Percentiles rank a stretch among this genome's conserved stretches.
phyloP scores from a whole-genome alignment of 768 basidiomycete species.

The Suillus spraguei region DNA sequence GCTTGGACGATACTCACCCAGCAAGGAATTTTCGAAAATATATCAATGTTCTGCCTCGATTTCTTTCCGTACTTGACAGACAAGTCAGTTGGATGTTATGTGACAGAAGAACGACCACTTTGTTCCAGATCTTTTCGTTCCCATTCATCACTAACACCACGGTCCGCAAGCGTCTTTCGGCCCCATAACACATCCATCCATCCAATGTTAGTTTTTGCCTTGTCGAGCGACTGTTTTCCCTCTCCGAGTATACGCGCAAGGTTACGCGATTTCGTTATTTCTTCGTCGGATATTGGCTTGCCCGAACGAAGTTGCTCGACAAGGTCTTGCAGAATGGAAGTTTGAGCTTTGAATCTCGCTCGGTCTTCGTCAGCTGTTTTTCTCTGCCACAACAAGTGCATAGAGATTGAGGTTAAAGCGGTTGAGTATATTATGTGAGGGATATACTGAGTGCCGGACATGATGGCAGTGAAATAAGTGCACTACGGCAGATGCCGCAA shows the following conservation, averaged over 20 bases:
- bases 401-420: constrained; percentile 66
- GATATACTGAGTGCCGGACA: constrained; percentile 45
- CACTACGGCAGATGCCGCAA: background rate
- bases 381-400: constrained; percentile 63
- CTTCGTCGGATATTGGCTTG: constrained; percentile 46
- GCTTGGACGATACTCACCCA: background rate
- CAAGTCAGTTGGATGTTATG: background rate
- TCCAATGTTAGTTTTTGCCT: constrained; percentile 28
- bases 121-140: constrained; percentile 41
- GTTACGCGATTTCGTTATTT: constrained; percentile 55
- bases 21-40: too few relatives aligned
- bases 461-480: constrained; percentile 11
- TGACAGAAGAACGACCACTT: constrained; percentile 31
- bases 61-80: constrained; percentile 15
- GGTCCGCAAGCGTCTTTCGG: constrained; percentile 25
- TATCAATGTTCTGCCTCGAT: constrained; percentile 7
- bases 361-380: constrained; percentile 53
- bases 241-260: constrained; percentile 47
- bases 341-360: constrained; percentile 54
- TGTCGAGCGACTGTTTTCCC: constrained; percentile 13
- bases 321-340: constrained; percentile 65
- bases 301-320: constrained; percentile 52
- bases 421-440: constrained; percentile 68
- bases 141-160: constrained; percentile 35
- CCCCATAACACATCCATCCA: constrained; percentile 59